Evolutionary conservation across 2,329 filamentous ascomycete species (phyloP), one percentile per base, ranked within the genome.

Genomic region (Xylaria arbuscula): DNA sequence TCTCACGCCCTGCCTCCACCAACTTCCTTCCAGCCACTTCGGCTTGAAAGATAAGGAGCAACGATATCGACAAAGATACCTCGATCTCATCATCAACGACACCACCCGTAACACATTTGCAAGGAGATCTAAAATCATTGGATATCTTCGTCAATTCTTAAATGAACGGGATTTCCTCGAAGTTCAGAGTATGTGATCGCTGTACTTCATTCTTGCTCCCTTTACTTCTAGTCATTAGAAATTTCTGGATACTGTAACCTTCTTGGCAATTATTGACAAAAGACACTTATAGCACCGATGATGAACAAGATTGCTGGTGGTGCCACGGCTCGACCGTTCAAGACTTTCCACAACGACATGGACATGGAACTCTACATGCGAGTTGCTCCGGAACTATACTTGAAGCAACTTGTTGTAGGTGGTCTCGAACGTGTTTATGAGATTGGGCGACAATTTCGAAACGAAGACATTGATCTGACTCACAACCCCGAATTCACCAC

Each of bases 401-500:
- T 99, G 76, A 99, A 99, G 92, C 93, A 97, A 90, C 86, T 91
- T 66, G 92, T 98, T 58, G 95, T 99, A 38, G 97, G 97, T 77
- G 96, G 95, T 68, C 87, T 98, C 50, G 93, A 97, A 84, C 90
- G 93, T 76, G 96, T 99, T 15, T 99, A 97, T 82, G 96, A 99
- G 80, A 89, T 99, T 71, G 96, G 96, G 72, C 91, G 94, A 73
- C 93, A 97, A 80, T 99, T 99, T 88, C 87, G 96, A 76, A 99
- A 99, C 78, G 94, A 97, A 81, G 92, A 92, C 68, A 91, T 93
- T 72, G 93, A 97, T 80, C 85, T 96, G 59, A 99, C 96, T 8
- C 96, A 99, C 86, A 99, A 98, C 85, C 96, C 93, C 2, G 96
- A 99, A 80, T 99, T 99, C 85, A 99, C 96, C 51, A 97, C 93